phyloP scores from a whole-genome alignment of 2,329 filamentous ascomycete genomes.

The Tolypocladium amazonense region DNA sequence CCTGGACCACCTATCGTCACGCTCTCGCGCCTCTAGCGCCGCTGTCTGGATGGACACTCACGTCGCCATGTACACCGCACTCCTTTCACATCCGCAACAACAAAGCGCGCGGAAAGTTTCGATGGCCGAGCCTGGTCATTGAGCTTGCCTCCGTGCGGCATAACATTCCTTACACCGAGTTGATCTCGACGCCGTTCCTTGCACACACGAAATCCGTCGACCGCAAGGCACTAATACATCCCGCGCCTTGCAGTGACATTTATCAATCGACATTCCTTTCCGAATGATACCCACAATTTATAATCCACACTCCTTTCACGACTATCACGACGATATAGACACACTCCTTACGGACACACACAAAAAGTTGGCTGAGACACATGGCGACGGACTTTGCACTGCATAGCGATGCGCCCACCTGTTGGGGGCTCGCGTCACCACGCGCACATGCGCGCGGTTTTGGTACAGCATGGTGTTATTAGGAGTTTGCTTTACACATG shows the following conservation, averaged over 20 bases:
- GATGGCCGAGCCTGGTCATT: constrained; percentile 2
- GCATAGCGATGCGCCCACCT: not conserved
- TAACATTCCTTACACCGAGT: constrained; percentile 16
- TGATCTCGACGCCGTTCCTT: constrained; percentile 22
- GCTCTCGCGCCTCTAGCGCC: not conserved
- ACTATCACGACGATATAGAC: constrained; percentile 28
- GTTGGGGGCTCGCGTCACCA: not conserved
- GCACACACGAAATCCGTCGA: constrained; percentile 3
- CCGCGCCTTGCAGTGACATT: constrained; percentile 22
- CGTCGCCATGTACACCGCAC: constrained; percentile 24
- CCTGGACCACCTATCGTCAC: constrained; percentile 9
- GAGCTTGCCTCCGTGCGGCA: constrained; percentile 2
- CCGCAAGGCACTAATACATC: constrained; percentile 19
- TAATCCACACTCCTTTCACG: constrained; percentile 24
- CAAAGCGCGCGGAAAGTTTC: not conserved
- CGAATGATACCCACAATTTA: constrained; percentile 16
- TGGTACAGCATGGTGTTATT: constrained; percentile 1
- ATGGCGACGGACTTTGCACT: constrained; percentile 1
- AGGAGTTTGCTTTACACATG: not conserved
- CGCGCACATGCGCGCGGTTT: not conserved
- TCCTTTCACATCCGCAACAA: constrained; percentile 26
- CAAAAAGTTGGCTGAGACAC: constrained; percentile 2
- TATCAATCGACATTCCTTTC: constrained; percentile 17
- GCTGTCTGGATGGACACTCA: constrained; percentile 13
- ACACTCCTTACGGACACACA: constrained; percentile 7